These are phyloP conservation scores for Rhododendron vialii DNA, from an alignment of 148 eudicot species.

Conservation along the genomic window DNA sequence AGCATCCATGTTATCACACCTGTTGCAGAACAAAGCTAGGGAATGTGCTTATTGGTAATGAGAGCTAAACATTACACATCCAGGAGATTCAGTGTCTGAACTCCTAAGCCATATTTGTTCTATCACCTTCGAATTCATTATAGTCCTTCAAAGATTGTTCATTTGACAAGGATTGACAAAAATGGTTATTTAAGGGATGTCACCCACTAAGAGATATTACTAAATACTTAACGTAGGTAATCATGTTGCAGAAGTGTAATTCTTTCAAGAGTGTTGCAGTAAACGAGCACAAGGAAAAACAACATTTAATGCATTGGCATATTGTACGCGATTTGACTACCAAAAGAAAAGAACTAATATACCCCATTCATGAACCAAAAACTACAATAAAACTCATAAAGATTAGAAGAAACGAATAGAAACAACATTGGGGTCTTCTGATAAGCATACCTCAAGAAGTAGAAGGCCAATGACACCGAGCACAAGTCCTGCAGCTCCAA, in stretches of 20 bases:
- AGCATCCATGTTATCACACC: neutral
- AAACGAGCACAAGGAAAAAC: neutral
- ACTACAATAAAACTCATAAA: neutral
- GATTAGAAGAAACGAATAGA: neutral
- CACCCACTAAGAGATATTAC: neutral
- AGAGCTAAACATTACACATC: neutral
- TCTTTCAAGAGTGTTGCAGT: neutral
- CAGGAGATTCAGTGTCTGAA: neutral
- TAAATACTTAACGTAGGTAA: neutral
- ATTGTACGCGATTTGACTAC: neutral
- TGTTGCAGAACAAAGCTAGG: neutral
- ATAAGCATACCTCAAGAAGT: slow-evolving; percentile 78
- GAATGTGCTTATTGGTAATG: neutral
- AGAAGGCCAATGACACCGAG: slow-evolving; percentile 92
- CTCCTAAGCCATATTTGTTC: neutral
- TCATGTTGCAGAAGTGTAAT: neutral
- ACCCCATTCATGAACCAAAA: neutral
- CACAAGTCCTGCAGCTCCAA: slow-evolving; percentile 90
- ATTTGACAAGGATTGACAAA: neutral
- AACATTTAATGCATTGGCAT: neutral
- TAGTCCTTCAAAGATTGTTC: neutral
- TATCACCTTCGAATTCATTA: neutral
- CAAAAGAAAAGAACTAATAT: neutral
- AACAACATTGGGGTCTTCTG: neutral
- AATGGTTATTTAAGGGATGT: neutral